Evolutionary conservation across 2,329 filamentous ascomycete species (phyloP), one percentile per base, ranked within the genome.

Genomic region (Plectosphaerella cucumerina): DNA sequence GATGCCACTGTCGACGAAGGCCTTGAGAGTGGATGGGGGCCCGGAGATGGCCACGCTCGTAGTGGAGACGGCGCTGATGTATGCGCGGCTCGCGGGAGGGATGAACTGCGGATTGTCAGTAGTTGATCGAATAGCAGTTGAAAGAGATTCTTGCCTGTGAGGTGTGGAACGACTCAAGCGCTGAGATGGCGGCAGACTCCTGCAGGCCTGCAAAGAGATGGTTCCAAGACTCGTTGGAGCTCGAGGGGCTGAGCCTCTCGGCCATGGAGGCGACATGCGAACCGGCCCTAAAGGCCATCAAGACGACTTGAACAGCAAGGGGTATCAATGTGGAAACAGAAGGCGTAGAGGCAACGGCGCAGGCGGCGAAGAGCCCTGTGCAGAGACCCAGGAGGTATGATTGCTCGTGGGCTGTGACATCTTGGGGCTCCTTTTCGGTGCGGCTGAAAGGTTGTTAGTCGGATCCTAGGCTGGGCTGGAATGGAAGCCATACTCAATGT

Each of bases 291-390:
- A 89, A 89, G 42, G 85, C 80, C 62, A 88, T 76, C 56, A 85
- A 74, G 21, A 86, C 81, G 22, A 81, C 75, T 62, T 87, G 80
- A 15, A 85, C 76, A 48, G 78, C 84, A 47, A 88, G 72, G 6
- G 78, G 78, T 20, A 87, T 72, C 34, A 89, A 70, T 44, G 82
- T 75, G 17, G 79, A 80, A 45, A 87, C 70, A 6, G 82, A 84
- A 53, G 78, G 78, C 31, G 85, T 78, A 20, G 80, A 83, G 12
- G 84, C 80, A 51, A 88, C 79, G 15, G 84, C 85, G 12, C 80
- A 73, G n/a, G 82, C 85, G n/a, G 85, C 84, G 59, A 89, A 80
- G 20, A 86, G 73, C 48, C 86, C 86, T 39, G 84, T 86, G 72
- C 85, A 88, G 42, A 89, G 76, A 52, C 84, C 85, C 23, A 87